Conservation (phyloP, 192 early-diverging fungal species). For the Neocallimastix lanati region DNA sequence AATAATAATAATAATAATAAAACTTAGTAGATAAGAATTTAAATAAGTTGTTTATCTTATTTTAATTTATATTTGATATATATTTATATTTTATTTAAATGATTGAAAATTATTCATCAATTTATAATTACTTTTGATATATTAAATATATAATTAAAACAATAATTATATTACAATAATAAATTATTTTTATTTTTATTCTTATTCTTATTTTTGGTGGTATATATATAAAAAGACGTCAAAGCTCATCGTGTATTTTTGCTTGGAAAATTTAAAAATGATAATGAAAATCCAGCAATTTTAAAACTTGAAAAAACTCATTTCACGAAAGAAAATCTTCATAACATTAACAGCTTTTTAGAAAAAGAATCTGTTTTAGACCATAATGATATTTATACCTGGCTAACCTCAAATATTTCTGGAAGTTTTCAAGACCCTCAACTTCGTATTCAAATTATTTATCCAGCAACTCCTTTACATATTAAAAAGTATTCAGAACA, state of each 20-base stretch:
- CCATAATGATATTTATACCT: neutral
- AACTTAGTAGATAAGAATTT: no score
- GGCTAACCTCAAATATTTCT: neutral
- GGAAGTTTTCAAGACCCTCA: neutral
- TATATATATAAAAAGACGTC: neutral
- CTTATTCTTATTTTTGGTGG: no score
- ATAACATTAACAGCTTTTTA: neutral
- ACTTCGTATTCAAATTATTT: constrained; percentile 3
- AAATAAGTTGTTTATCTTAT: no score
- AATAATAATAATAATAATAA: no score
- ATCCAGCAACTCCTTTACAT: constrained; percentile 14
- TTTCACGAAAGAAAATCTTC: neutral
- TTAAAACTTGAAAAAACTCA: neutral
- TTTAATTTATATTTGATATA: no score
- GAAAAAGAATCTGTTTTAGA: neutral
- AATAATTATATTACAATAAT: no score
- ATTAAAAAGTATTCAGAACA: constrained; percentile 53
- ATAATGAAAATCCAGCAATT: neutral
- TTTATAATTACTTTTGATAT: no score
- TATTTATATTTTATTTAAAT: no score
- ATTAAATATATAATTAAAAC: no score
- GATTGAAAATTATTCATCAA: no score
- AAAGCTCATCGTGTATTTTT: neutral
- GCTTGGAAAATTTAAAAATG: neutral
- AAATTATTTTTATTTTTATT: no score